Percentiles rank a stretch among this genome's conserved stretches.
Conservation (phyloP, 306 rosid species). For the Prunus salicina region DNA sequence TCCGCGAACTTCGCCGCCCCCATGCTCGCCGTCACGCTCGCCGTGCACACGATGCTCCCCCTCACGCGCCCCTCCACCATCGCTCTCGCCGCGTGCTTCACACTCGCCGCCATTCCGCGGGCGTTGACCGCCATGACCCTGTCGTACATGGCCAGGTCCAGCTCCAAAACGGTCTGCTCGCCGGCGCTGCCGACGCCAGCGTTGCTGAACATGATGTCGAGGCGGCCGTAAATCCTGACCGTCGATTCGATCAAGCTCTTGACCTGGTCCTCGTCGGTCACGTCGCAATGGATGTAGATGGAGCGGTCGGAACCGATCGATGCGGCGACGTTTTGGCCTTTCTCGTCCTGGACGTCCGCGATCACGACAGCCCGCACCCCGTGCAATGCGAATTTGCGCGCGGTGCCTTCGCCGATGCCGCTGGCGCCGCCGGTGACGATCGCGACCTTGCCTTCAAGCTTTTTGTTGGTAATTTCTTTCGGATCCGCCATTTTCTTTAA, state of each 20-base stretch:
- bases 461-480: not conserved
- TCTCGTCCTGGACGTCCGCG: conserved; percentile 50
- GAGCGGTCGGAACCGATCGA: conserved; percentile 37
- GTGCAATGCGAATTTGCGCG: conserved; percentile 27
- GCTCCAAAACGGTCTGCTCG: conserved; percentile 32
- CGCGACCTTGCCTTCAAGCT: conserved; percentile 47
- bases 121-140: conserved; percentile 31
- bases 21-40: conserved; percentile 19
- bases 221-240: conserved; percentile 32
- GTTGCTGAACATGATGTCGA: conserved; percentile 70
- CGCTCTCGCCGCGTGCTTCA: conserved; percentile 50
- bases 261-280: conserved; percentile 48
- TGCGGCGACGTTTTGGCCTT: conserved; percentile 34
- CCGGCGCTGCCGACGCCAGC: conserved; percentile 33
- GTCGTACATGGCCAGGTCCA: conserved; percentile 35
- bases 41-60: conserved; percentile 55
- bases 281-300: conserved; percentile 52
- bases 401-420: conserved; percentile 66
- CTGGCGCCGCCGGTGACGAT: conserved; percentile 62
- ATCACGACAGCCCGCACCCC: conserved; percentile 50
- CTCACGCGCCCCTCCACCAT: conserved; percentile 44
- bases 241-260: conserved; percentile 35
- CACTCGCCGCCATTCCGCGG: conserved; percentile 40
- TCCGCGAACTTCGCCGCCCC: not conserved
- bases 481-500: not conserved